phyloP scores from a whole-genome alignment of 306 rosid species.

The Neltuma alba region DNA sequence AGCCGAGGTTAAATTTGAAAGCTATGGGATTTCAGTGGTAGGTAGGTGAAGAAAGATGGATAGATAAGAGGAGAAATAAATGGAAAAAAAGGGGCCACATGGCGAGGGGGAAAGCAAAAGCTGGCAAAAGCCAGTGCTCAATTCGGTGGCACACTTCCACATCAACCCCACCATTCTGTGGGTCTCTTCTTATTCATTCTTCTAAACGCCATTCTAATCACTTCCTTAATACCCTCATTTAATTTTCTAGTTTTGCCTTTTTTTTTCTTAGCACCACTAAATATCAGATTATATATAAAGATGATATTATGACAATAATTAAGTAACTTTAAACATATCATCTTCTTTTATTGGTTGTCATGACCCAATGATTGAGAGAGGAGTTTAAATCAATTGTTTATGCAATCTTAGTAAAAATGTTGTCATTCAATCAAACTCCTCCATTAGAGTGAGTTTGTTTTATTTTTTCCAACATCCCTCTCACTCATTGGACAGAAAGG shows the following conservation, averaged over 20 bases:
- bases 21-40: too few species aligned
- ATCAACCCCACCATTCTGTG: not conserved
- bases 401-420: too few species aligned
- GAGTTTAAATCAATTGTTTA: too few species aligned
- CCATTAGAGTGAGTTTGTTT: too few species aligned
- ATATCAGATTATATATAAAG: not conserved
- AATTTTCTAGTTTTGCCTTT: not conserved
- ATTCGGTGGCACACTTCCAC: slow-evolving; percentile 31
- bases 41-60: not conserved
- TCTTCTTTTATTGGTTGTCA: not conserved
- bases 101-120: slow-evolving; percentile 25
- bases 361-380: not conserved
- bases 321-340: not conserved
- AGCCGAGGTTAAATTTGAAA: not conserved
- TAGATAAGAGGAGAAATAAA: not conserved
- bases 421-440: too few species aligned
- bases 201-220: not conserved
- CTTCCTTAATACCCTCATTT: not conserved
- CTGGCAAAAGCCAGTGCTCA: slow-evolving; percentile 31
- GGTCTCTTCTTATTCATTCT: not conserved
- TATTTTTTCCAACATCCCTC: not conserved
- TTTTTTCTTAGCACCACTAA: not conserved
- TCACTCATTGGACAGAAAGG: not conserved
- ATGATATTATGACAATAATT: too few species aligned
- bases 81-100: slow-evolving; percentile 31